These are phyloP conservation scores for Mikania micrantha DNA, from an alignment of 129 eudicot species.

Conservation along the genomic window DNA sequence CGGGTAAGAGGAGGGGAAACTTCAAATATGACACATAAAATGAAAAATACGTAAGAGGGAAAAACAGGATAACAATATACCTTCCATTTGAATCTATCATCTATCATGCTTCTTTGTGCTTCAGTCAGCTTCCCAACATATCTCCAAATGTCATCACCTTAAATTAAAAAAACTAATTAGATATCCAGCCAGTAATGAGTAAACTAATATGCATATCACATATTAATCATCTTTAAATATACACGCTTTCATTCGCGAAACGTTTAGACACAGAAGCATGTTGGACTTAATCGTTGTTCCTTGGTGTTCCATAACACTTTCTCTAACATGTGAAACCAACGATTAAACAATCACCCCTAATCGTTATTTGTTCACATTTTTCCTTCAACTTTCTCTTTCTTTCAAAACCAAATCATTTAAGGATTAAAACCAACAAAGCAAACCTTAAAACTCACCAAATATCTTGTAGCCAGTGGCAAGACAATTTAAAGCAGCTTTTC, in stretches of 20 bases:
- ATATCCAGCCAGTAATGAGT: neutral
- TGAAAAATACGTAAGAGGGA: neutral
- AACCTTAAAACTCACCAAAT: slow-evolving; percentile 52
- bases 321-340: no score
- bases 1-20: neutral
- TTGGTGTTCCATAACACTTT: no score
- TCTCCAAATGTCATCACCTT: slow-evolving; percentile 97
- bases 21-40: neutral
- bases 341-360: no score
- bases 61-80: slow-evolving; percentile 18
- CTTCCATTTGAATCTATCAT: slow-evolving; percentile 96
- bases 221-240: neutral
- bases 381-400: no score
- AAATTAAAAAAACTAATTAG: slow-evolving; percentile 1
- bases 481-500: slow-evolving; percentile 89
- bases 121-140: slow-evolving; percentile 89
- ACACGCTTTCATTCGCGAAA: neutral
- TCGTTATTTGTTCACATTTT: no score
- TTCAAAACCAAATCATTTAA: no score
- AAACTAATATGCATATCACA: neutral
- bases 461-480: slow-evolving; percentile 90
- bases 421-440: no score
- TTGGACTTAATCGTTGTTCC: no score
- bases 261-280: neutral
- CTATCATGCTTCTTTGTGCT: slow-evolving; percentile 96